Evolutionary conservation across 352 stramenopile genomes (phyloP).

Genomic region (Plasmopara viticola): DNA sequence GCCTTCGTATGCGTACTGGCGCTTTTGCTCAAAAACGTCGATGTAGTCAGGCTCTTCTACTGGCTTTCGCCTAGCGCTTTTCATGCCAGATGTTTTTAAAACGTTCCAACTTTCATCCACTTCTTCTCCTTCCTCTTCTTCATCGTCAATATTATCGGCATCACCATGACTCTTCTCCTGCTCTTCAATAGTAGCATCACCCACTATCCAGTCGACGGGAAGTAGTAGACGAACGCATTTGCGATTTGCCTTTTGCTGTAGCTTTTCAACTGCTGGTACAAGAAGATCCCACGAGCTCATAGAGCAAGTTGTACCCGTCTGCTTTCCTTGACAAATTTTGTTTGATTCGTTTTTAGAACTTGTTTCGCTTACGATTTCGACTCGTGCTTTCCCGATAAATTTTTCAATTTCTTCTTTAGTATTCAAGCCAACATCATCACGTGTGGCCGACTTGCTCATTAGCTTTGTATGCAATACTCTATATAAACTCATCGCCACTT

Average conservation of each 20-base stretch:
- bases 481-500: conserved; percentile 51
- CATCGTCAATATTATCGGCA: conserved; percentile 34
- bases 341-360: conserved; percentile 3
- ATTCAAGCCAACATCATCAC: background rate
- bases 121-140: conserved; percentile 34
- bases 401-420: conserved; percentile 8
- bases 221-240: conserved; percentile 50
- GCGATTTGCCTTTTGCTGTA: conserved; percentile 61
- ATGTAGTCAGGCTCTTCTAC: conserved; percentile 29
- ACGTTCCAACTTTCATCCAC: background rate
- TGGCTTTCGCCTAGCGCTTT: conserved; percentile 9
- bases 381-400: conserved; percentile 2
- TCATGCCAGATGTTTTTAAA: background rate
- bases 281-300: conserved; percentile 30
- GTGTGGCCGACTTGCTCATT: background rate
- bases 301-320: background rate
- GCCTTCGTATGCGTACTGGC: conserved; percentile 32
- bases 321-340: background rate
- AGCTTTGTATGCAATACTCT: conserved; percentile 34
- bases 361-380: conserved; percentile 1
- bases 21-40: conserved; percentile 22
- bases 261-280: conserved; percentile 36
- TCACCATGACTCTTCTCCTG: conserved; percentile 17
- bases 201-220: conserved; percentile 57
- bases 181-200: conserved; percentile 42